These are phyloP conservation scores for Leavenworthia alabamica DNA, from an alignment of 345 rosid species.

Conservation along the genomic window DNA sequence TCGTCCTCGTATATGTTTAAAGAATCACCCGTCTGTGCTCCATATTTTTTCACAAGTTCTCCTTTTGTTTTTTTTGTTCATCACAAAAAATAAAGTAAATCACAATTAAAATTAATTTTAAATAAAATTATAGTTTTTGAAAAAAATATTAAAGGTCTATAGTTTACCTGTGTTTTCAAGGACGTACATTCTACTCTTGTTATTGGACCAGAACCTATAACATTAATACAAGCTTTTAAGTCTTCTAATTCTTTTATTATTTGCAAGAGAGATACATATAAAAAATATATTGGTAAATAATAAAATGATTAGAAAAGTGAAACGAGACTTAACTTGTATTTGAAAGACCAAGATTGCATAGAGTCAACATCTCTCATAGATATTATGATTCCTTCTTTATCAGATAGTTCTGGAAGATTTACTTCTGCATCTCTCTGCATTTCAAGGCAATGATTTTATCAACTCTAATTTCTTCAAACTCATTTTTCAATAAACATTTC, in stretches of 20 bases:
- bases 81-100: not conserved
- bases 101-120: not conserved
- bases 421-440: conserved; percentile 63
- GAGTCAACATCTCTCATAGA: conserved; percentile 44
- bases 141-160: not conserved
- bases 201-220: conserved; percentile 76
- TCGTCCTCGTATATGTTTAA: conserved; percentile 69
- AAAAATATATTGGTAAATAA: not conserved
- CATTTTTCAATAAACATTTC: not conserved
- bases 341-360: conserved; percentile 44
- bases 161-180: conserved; percentile 69
- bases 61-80: conserved; percentile 34
- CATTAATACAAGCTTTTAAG: not conserved
- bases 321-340: conserved; percentile 50
- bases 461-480: not conserved
- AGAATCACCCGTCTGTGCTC: conserved; percentile 48
- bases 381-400: conserved; percentile 56
- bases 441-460: not conserved
- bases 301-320: not conserved
- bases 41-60: conserved; percentile 51
- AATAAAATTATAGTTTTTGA: not conserved
- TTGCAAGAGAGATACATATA: not conserved
- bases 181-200: conserved; percentile 86
- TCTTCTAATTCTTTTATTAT: not conserved
- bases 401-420: conserved; percentile 56